Evolutionary conservation across 345 rosid species (phyloP).

Genomic region (Mangifera indica): DNA sequence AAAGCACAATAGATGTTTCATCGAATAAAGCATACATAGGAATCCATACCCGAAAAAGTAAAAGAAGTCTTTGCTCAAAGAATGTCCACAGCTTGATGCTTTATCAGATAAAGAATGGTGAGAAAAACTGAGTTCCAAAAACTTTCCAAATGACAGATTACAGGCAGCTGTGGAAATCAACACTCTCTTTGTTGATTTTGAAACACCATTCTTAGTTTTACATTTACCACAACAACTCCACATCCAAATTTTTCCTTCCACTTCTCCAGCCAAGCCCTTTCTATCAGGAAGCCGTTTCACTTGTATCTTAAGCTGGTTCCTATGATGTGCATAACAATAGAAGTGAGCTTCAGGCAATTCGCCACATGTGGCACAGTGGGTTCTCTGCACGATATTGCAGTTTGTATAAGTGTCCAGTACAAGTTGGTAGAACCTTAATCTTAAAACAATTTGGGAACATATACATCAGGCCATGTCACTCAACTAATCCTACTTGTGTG

Average conservation of each 20-base stretch:
- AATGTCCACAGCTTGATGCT: slow-evolving; percentile 79
- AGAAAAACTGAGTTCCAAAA: slow-evolving; percentile 88
- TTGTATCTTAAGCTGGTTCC: slow-evolving; percentile 74
- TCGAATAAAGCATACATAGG: neutral
- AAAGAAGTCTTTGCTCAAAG: slow-evolving; percentile 64
- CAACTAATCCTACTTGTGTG: neutral
- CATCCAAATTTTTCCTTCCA: slow-evolving; percentile 91
- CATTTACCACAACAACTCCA: slow-evolving; percentile 93
- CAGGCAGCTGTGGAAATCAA: slow-evolving; percentile 71
- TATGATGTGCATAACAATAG: slow-evolving; percentile 79
- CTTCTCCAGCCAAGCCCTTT: slow-evolving; percentile 62
- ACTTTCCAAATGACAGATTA: slow-evolving; percentile 86
- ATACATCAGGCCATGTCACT: neutral
- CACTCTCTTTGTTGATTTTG: slow-evolving; percentile 75
- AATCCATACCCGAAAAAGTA: slow-evolving; percentile 87
- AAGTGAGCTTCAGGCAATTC: slow-evolving; percentile 75
- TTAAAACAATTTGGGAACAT: neutral
- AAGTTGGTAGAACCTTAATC: slow-evolving; percentile 7
- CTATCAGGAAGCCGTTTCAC: slow-evolving; percentile 47
- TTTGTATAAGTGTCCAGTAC: slow-evolving; percentile 26
- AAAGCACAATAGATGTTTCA: neutral
- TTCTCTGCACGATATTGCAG: slow-evolving; percentile 54
- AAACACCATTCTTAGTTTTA: slow-evolving; percentile 43
- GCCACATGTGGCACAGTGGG: slow-evolving; percentile 55
- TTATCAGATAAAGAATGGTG: slow-evolving; percentile 41